A percentile compares a stretch with the other conserved stretches of the same genome.
These are phyloP conservation scores for Gyromitra esculenta DNA, from an alignment of 2,329 filamentous ascomycete species.

Conservation along the genomic window DNA sequence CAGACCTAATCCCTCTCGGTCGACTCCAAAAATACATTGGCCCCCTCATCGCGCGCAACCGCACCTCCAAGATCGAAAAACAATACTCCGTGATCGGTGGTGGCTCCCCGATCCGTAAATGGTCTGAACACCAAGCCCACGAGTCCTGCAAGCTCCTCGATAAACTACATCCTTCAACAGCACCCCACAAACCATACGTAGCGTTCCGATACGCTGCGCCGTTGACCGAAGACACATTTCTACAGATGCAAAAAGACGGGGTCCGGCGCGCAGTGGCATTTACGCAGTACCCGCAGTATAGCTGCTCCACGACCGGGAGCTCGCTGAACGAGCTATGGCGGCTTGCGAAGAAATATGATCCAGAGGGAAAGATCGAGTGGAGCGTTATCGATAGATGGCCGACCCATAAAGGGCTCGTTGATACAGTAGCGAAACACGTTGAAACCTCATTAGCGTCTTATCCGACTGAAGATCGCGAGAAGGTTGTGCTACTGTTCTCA, in stretches of 20 bases:
- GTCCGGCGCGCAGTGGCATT: conserved; percentile 96
- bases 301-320: conserved; percentile 95
- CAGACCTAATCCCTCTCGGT: conserved; percentile 93
- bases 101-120: conserved; percentile 96
- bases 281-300: conserved; percentile 98
- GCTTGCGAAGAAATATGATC: conserved; percentile 78
- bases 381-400: conserved; percentile 99
- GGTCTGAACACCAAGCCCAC: conserved; percentile 91
- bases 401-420: conserved; percentile 85
- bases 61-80: conserved; percentile 95
- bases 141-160: conserved; percentile 99
- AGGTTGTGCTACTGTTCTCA: conserved; percentile 89
- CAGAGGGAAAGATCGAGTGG: conserved; percentile 83
- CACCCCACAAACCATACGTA: conserved; percentile 96
- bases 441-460: conserved; percentile 85
- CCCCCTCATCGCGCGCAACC: conserved; percentile 81
- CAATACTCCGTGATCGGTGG: conserved; percentile 96
- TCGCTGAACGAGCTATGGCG: conserved; percentile 96
- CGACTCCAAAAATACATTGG: conserved; percentile 90
- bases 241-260: conserved; percentile 81
- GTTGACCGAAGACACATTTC: conserved; percentile 93
- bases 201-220: conserved; percentile 96
- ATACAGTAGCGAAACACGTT: conserved; percentile 92
- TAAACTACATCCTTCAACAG: conserved; percentile 87
- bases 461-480: conserved; percentile 78